Evolutionary conservation across 768 basidiomycete genomes (phyloP).

Genomic region (Amanita exitialis): DNA sequence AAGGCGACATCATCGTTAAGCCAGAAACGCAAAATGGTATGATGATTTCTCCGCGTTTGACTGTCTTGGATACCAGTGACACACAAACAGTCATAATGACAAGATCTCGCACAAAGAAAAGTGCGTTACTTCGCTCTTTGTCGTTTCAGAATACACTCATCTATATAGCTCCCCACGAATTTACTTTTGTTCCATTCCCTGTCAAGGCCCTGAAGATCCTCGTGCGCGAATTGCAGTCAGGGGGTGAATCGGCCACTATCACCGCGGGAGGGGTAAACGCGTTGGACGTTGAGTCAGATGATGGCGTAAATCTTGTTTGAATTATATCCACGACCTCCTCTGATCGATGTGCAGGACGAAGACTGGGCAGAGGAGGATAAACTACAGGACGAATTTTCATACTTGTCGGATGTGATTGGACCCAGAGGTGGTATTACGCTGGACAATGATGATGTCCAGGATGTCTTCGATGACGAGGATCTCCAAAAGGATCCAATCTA

Average conservation of each 20-base stretch:
- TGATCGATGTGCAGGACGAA: constrained; percentile 46
- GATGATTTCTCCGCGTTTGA: constrained; percentile 14
- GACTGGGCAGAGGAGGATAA: constrained; percentile 93
- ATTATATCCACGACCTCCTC: not conserved
- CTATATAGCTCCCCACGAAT: constrained; percentile 73
- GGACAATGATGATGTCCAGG: constrained; percentile 70
- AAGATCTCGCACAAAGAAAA: constrained; percentile 77
- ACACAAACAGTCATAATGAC: constrained; percentile 82
- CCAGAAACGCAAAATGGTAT: constrained; percentile 74
- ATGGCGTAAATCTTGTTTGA: constrained; percentile 38
- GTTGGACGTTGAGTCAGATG: constrained; percentile 62
- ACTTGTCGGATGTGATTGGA: constrained; percentile 76
- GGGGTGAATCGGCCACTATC: constrained; percentile 63
- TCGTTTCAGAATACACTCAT: constrained; percentile 5
- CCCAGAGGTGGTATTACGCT: constrained; percentile 54
- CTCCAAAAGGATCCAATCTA: constrained; percentile 79
- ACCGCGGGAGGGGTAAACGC: constrained; percentile 35
- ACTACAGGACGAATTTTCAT: constrained; percentile 64
- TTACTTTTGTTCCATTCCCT: constrained; percentile 78
- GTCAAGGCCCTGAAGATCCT: constrained; percentile 89
- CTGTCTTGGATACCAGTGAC: constrained; percentile 11
- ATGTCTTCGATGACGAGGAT: constrained; percentile 79
- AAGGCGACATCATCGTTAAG: constrained; percentile 85
- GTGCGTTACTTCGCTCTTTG: constrained; percentile 35
- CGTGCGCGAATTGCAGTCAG: constrained; percentile 72